phyloP scores from a whole-genome alignment of 176 grass and related monocot species.

The Leersia perrieri region DNA sequence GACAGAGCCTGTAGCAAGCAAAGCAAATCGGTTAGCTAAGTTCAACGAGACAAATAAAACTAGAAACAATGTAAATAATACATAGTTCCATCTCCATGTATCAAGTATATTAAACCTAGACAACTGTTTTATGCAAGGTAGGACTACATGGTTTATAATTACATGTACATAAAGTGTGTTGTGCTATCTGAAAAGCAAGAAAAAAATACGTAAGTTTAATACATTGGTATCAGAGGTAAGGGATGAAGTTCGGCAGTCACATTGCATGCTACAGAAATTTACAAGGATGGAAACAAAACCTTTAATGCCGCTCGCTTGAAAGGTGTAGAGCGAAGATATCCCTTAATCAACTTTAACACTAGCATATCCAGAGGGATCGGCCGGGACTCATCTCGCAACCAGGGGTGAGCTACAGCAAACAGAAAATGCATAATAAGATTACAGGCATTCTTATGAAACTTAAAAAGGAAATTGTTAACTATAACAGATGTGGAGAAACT shows the following conservation, averaged over 20 bases:
- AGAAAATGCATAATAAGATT: constrained; percentile 22
- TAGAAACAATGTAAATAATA: constrained; percentile 1
- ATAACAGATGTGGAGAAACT: not conserved
- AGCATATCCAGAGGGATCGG: constrained; percentile 85
- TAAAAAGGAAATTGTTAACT: constrained; percentile 26
- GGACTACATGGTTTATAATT: not conserved
- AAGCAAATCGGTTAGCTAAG: not conserved
- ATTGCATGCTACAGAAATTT: constrained; percentile 23
- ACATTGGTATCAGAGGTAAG: constrained; percentile 17
- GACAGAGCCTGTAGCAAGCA: constrained; percentile 70
- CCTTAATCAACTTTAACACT: constrained; percentile 76
- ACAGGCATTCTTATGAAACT: constrained; percentile 12
- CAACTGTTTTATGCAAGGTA: constrained; percentile 17
- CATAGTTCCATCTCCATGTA: not conserved
- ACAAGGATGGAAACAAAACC: constrained; percentile 49
- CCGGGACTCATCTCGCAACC: constrained; percentile 69
- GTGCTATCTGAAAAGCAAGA: not conserved
- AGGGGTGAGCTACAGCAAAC: constrained; percentile 70
- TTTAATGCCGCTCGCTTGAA: constrained; percentile 93
- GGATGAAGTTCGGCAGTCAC: not conserved
- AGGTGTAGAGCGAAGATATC: constrained; percentile 75
- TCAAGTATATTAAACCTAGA: not conserved
- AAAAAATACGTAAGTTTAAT: not conserved
- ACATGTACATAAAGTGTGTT: constrained; percentile 11
- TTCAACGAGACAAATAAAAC: not conserved